A percentile compares a stretch with the other conserved stretches of the same genome.
These are phyloP conservation scores for Quercus dentata DNA, from an alignment of 306 rosid genomes.

Conservation along the genomic window DNA sequence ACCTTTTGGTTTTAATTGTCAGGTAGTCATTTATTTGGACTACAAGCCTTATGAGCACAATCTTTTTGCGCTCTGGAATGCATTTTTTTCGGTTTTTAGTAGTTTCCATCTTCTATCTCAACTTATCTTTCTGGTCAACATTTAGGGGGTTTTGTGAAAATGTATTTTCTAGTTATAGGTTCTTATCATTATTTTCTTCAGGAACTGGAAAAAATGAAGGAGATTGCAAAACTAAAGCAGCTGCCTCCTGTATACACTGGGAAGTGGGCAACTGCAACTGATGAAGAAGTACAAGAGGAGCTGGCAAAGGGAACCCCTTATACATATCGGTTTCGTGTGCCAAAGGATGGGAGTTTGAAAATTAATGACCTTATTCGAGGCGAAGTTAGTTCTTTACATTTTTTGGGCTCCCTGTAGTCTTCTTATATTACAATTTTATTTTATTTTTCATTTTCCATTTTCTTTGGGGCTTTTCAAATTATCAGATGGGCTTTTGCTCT, in stretches of 20 bases:
- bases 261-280: slow-evolving; percentile 72
- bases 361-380: slow-evolving; percentile 88
- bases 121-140: neutral
- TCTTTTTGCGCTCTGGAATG: neutral
- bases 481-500: neutral
- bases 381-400: slow-evolving; percentile 50
- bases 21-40: too few relatives aligned
- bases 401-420: neutral
- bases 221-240: slow-evolving; percentile 64
- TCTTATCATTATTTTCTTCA: slow-evolving; percentile 19
- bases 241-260: slow-evolving; percentile 90
- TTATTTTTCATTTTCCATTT: neutral
- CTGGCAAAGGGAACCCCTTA: slow-evolving; percentile 67
- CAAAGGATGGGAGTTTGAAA: slow-evolving; percentile 73
- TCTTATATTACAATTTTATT: neutral
- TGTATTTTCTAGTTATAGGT: neutral
- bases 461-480: neutral
- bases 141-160: neutral
- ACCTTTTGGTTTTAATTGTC: neutral
- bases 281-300: slow-evolving; percentile 69
- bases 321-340: slow-evolving; percentile 83
- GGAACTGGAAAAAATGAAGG: slow-evolving; percentile 97
- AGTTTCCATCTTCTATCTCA: neutral
- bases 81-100: neutral
- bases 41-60: neutral